Evolutionary conservation across 169 alveolate genomes (phyloP), one percentile per base, ranked within the genome.

Genomic region (Amoebophrya sp.): DNA sequence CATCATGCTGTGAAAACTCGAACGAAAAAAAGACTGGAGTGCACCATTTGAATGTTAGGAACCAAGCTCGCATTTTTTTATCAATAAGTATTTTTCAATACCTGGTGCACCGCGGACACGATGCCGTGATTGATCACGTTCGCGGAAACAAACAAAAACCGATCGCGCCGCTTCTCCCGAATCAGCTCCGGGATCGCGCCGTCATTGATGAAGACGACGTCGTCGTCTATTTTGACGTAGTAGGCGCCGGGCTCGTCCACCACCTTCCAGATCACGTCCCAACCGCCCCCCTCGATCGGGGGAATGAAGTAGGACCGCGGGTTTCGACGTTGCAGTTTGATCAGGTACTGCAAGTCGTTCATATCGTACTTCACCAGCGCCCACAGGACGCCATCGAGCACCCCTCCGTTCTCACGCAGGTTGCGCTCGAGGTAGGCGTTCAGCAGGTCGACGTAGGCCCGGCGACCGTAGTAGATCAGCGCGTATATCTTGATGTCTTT

Each of bases 191-290:
- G 90, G 25, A 92, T 89, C 66, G 94, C 94, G 0, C 94, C 94
- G 83, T 66, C 83, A 25, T 25, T 25, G 35, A 66, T 39, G 40
- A 35, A 83, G 41, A 83, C 10, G 33, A 25, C 91, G 47, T 92
- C 94, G 29, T 92, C 94, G 32, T 92, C 94, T 23, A 92, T 92
- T 55, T 92, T 92, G 92, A 92, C 90, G 92, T 92, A 92, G 89
- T 92, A 92, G 18, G 94, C 94, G 3, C 94, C 94, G 0, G 94
- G 94, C 91, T 92, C 91, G 32, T 92, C 94, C 18, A 90, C 94
- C 14, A 92, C 29, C 23, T 91, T 89, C 94, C 94, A 40, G 39
- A 40, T 89, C 35, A 47, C 93, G 66, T 92, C 94, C 94, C 94
- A 92, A 0, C 91, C 94, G 0, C 94, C 94, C 0, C 94, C 94